Conservation (phyloP, 768 basidiomycete species). For the Amanita pseudoporphyria region DNA sequence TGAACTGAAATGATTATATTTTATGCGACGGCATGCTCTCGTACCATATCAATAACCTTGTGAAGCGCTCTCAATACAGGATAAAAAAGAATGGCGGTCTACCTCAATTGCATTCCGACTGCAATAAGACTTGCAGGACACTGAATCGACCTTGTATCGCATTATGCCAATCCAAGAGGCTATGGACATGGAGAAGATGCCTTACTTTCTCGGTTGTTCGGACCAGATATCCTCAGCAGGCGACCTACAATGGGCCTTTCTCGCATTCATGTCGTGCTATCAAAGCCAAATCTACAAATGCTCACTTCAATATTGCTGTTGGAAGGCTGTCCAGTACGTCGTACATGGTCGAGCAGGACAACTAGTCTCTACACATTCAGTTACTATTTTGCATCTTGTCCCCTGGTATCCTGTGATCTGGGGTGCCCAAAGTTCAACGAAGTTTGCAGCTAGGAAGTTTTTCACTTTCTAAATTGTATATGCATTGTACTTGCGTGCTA, state of each 20-base stretch:
- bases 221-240: slow-evolving; percentile 54
- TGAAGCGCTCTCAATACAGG: slow-evolving; percentile 33
- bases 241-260: slow-evolving; percentile 56
- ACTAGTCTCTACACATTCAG: too few relatives aligned
- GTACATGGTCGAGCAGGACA: too few relatives aligned
- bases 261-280: too few relatives aligned
- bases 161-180: slow-evolving; percentile 86
- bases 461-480: too few relatives aligned
- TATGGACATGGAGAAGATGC: slow-evolving; percentile 43
- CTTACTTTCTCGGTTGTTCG: slow-evolving; percentile 58
- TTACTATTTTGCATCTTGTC: too few relatives aligned
- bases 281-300: too few relatives aligned
- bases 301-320: too few relatives aligned
- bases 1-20: slow-evolving; percentile 43
- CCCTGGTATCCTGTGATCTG: too few relatives aligned
- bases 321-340: too few relatives aligned
- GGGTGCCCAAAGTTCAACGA: too few relatives aligned
- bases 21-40: slow-evolving; percentile 76
- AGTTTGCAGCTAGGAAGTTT: too few relatives aligned
- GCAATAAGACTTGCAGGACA: slow-evolving; percentile 38
- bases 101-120: slow-evolving; percentile 1
- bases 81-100: slow-evolving; percentile 68
- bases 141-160: slow-evolving; percentile 83
- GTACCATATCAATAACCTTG: slow-evolving; percentile 55
- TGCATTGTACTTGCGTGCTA: too few relatives aligned